Evolutionary conservation across 176 grass and related monocot species (phyloP), one percentile per base, ranked within the genome.

Genomic region (Pontederia paniculata): DNA sequence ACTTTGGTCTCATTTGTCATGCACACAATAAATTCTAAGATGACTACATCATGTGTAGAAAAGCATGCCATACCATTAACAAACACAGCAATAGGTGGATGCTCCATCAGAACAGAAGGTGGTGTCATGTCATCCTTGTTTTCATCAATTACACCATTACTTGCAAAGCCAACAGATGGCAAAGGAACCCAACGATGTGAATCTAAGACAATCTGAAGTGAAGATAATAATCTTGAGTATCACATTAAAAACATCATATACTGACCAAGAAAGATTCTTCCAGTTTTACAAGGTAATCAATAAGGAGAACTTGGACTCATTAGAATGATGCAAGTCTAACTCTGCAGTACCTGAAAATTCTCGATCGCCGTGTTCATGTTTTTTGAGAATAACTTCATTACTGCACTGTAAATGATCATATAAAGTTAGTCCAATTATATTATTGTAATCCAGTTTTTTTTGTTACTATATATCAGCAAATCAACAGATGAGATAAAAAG

Each of bases 121-220:
- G 87, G 94, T 45, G 83, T 74, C 66, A 93, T 78, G 54, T 98
- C 94, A 75, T 73, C 80, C 9, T 82, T 77, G 66, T 72, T 82
- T 23, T 88, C 83, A 84, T 93, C 87, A 18, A 84, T 82, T 70
- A 60, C 52, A 52, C 86, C 86, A 82, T 98, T 98, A 50, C 69
- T 78, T 63, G 84, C 80, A 68, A 93, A 98, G 66, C 94, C 94
- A 70, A 98, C 84, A 62, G 94, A 98, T 67, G 94, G 94, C 94
- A 98, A 77, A 0, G 77, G 65, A 50, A 98, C 94, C 28, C 94
- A 98, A 59, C 80, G 78, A 68, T 93, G 94, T 77, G 94, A 88
- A 77, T 98, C 94, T 77, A 98, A 75, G 60, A 98, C 83, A 54
- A 85, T 70, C 94, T 37, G 28, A 37, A 76, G 48, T 17, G 52